Evolutionary conservation across 805 yeast genomes (phyloP).

Genomic region (Saturnispora besseyi): DNA sequence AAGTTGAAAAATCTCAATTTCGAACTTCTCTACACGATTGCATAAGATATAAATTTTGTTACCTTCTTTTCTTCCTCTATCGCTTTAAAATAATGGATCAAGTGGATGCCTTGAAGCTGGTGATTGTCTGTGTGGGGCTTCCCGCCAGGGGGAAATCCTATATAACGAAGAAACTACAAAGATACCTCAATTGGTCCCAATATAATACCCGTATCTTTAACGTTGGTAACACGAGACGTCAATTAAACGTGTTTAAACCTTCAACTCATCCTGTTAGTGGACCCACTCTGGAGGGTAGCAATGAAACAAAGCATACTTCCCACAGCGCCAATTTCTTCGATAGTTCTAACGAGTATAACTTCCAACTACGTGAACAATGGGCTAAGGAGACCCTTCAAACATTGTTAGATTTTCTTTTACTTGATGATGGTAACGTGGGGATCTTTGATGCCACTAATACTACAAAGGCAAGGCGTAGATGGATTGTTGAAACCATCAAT

Average conservation of each 20-base stretch:
- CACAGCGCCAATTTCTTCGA: slow-evolving; percentile 38
- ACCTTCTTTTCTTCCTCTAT: not conserved
- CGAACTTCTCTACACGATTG: not conserved
- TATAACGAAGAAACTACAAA: slow-evolving; percentile 52
- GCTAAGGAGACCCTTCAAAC: slow-evolving; percentile 44
- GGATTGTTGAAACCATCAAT: slow-evolving; percentile 32
- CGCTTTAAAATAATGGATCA: slow-evolving; percentile 2
- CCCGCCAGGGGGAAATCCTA: slow-evolving; percentile 77
- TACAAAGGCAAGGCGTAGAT: slow-evolving; percentile 35
- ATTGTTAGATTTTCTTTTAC: slow-evolving; percentile 34
- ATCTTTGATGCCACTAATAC: slow-evolving; percentile 58
- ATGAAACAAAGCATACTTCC: slow-evolving; percentile 17
- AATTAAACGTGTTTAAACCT: slow-evolving; percentile 35
- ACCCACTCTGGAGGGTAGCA: slow-evolving; percentile 16
- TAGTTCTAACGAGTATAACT: slow-evolving; percentile 31
- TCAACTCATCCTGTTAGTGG: slow-evolving; percentile 30
- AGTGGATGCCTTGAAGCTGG: slow-evolving; percentile 36
- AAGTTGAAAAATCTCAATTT: not conserved
- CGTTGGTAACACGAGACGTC: slow-evolving; percentile 66
- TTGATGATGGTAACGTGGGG: slow-evolving; percentile 40
- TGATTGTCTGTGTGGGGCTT: slow-evolving; percentile 63
- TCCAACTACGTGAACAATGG: slow-evolving; percentile 39
- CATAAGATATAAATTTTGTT: not conserved
- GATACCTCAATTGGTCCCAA: slow-evolving; percentile 52
- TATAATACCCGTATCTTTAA: slow-evolving; percentile 59